Evolutionary conservation across 2,329 filamentous ascomycete genomes (phyloP).

Genomic region (Rhynchosporium agropyri): DNA sequence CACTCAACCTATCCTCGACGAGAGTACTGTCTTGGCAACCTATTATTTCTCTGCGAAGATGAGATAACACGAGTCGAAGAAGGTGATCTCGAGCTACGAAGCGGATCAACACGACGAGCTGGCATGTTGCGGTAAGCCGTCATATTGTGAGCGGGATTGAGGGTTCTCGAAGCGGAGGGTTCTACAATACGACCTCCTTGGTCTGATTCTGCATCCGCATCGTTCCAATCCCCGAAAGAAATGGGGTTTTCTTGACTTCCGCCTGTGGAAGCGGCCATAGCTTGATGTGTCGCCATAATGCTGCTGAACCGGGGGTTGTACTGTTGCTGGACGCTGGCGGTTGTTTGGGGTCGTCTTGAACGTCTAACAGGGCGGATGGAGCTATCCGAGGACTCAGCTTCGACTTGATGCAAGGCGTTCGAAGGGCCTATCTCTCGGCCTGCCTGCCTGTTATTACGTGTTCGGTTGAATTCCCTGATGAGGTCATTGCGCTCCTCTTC

Average conservation of each 20-base stretch:
- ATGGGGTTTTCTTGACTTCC: constrained; percentile 25
- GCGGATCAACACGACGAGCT: constrained; percentile 31
- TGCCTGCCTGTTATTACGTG: background rate
- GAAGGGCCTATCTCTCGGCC: constrained; percentile 33
- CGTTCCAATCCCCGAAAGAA: constrained; percentile 27
- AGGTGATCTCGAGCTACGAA: constrained; percentile 36
- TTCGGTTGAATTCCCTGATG: background rate
- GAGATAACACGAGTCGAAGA: constrained; percentile 35
- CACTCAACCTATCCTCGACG: constrained; percentile 10
- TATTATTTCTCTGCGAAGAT: constrained; percentile 30
- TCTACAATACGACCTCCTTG: constrained; percentile 26
- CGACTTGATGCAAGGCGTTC: constrained; percentile 35
- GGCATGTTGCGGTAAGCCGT: constrained; percentile 32
- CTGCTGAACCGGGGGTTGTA: constrained; percentile 41
- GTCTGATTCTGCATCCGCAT: constrained; percentile 21
- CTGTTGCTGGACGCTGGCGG: constrained; percentile 32
- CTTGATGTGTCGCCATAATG: constrained; percentile 41
- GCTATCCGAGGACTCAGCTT: constrained; percentile 37
- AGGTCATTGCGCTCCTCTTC: background rate
- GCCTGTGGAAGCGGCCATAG: constrained; percentile 20
- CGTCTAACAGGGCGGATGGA: constrained; percentile 36
- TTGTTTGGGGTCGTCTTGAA: constrained; percentile 26
- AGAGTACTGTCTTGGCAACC: constrained; percentile 32
- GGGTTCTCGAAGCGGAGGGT: constrained; percentile 25
- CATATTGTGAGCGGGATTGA: constrained; percentile 24